phyloP scores from a whole-genome alignment of 192 early-diverging fungal species.

The Backusella psychrophila region DNA sequence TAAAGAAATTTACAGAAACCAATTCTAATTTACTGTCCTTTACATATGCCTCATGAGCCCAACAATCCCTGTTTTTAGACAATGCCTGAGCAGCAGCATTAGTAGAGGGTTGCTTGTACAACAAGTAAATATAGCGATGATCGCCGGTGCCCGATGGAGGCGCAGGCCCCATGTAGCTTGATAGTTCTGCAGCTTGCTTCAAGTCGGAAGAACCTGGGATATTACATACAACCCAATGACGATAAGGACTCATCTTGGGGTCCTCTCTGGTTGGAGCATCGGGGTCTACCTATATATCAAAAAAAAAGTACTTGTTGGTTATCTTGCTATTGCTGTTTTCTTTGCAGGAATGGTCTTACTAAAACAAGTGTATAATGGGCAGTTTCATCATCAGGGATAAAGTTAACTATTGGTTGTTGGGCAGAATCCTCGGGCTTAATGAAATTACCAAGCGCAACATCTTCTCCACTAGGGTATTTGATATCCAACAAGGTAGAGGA shows the following conservation, averaged over 20 bases:
- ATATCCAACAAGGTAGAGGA: slow-evolving; percentile 20
- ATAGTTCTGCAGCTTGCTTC: slow-evolving; percentile 11
- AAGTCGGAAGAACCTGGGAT: slow-evolving; percentile 34
- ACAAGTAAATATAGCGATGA: slow-evolving; percentile 58
- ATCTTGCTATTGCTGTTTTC: background rate
- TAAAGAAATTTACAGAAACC: slow-evolving; percentile 49
- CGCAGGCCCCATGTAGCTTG: slow-evolving; percentile 48
- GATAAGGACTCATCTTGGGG: slow-evolving; percentile 46
- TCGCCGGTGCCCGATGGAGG: slow-evolving; percentile 51
- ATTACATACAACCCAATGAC: slow-evolving; percentile 57
- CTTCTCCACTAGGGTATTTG: slow-evolving; percentile 24
- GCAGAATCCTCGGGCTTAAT: slow-evolving; percentile 14
- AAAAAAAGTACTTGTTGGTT: background rate
- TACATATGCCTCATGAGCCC: slow-evolving; percentile 28
- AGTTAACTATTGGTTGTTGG: slow-evolving; percentile 15
- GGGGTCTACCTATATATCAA: slow-evolving; percentile 45
- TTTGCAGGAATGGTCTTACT: background rate
- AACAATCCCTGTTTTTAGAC: slow-evolving; percentile 28
- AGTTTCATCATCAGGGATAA: slow-evolving; percentile 20
- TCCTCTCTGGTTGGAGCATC: slow-evolving; percentile 50
- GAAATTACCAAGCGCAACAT: slow-evolving; percentile 30
- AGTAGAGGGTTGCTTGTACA: slow-evolving; percentile 46
- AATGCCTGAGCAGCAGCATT: slow-evolving; percentile 20
- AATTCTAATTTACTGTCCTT: slow-evolving; percentile 39
- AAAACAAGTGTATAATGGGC: slow-evolving; percentile 27